Evolutionary conservation across 179 eudicot genomes (phyloP).

Genomic region (Monotropa hypopitys): DNA sequence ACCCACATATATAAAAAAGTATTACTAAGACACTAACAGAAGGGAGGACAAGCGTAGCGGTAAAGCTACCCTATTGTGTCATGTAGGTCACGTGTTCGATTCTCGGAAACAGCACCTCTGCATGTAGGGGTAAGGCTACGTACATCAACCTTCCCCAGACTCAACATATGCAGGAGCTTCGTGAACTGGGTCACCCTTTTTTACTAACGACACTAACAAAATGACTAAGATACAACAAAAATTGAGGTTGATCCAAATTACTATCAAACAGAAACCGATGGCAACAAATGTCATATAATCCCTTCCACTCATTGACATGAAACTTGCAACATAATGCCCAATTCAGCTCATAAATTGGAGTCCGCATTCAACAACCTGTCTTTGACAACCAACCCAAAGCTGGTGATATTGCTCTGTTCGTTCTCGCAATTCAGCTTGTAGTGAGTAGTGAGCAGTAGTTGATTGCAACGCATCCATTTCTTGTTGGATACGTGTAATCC

Average conservation of each 20-base stretch:
- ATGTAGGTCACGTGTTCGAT: no score
- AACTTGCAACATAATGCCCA: neutral
- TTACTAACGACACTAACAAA: neutral
- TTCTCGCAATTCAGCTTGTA: constrained; percentile 87
- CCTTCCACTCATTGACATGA: neutral
- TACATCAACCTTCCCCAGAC: no score
- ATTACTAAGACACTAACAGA: neutral
- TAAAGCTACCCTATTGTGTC: no score
- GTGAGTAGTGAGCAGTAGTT: constrained; percentile 28
- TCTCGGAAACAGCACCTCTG: no score
- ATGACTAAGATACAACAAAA: neutral
- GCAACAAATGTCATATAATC: neutral
- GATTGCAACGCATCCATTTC: constrained; percentile 85
- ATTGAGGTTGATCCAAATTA: neutral
- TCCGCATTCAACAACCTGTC: constrained; percentile 49
- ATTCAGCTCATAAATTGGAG: neutral
- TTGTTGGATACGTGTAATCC: constrained; percentile 83
- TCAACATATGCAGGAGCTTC: no score
- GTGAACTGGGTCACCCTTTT: no score
- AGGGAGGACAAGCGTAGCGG: no score
- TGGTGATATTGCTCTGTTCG: constrained; percentile 82
- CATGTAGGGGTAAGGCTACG: no score
- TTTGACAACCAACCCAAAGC: constrained; percentile 72
- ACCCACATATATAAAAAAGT: constrained; percentile 5
- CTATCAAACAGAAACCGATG: neutral